A percentile compares a stretch with the other conserved stretches of the same genome.
Evolutionary conservation across 805 yeast genomes (phyloP).

Genomic region (Starmerella apis): DNA sequence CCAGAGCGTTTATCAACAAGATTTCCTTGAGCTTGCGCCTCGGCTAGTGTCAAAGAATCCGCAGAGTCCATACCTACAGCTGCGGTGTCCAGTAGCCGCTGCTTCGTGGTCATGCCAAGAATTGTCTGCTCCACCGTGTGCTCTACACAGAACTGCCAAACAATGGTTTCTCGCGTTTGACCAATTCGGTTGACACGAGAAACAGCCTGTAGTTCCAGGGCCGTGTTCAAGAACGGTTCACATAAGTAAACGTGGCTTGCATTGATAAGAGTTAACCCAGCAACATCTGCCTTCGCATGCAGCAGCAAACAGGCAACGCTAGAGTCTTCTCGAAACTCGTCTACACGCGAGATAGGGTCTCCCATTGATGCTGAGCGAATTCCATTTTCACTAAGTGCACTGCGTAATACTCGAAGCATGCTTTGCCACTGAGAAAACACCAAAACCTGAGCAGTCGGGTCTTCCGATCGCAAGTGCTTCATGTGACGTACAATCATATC

Average conservation of each 20-base stretch:
- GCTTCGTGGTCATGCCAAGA: constrained; percentile 53
- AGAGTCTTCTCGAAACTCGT: constrained; percentile 39
- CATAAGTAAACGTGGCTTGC: constrained; percentile 87
- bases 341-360: constrained; percentile 24
- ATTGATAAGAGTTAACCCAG: constrained; percentile 82
- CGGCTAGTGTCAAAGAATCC: constrained; percentile 17
- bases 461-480: constrained; percentile 47
- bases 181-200: constrained; percentile 91
- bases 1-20: constrained; percentile 23
- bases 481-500: constrained; percentile 71
- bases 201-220: constrained; percentile 83
- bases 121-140: constrained; percentile 86
- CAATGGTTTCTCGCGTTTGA: constrained; percentile 66
- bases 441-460: constrained; percentile 64
- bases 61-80: constrained; percentile 20
- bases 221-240: constrained; percentile 83
- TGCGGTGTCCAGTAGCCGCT: constrained; percentile 37
- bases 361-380: constrained; percentile 49
- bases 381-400: constrained; percentile 51
- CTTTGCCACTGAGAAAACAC: constrained; percentile 85
- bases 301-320: constrained; percentile 71
- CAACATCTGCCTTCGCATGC: constrained; percentile 64
- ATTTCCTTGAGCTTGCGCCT: constrained; percentile 14
- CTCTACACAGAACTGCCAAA: constrained; percentile 82
- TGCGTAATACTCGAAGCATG: constrained; percentile 53